Evolutionary conservation across 306 rosid genomes (phyloP), one percentile per base, ranked within the genome.

Genomic region (Castanea sativa): DNA sequence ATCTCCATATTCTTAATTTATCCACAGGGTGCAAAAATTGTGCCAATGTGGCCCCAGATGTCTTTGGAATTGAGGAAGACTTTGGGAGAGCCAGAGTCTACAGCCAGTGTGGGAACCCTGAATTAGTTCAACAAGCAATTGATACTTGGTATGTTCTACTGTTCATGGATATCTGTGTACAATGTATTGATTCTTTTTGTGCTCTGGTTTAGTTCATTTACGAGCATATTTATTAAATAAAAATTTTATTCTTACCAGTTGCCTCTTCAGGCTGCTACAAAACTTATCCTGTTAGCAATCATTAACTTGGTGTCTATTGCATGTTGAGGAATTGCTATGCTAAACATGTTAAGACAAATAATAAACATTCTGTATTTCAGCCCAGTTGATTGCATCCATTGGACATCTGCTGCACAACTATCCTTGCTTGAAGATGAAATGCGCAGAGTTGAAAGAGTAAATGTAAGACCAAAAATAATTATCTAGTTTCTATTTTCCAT

Each of bases 331-430:
- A 61, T 27, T 76, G 52, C 67, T 32, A 23, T 56, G 43, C 45
- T 75, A 49, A 14, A 45, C 33, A 67, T 52, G 35, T 73, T 51
- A 61, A 4, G 43, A 59, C 60, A 57, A 72, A 51, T 64, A 12
- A 73, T 55, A 78, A 41, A 71, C 67, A 74, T 30, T 75, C 23
- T 79, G 75, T 55, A 19, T 85, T 81, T 76, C 92, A 95, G 99
- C 87, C 99, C 99, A 73, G 98, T 95, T 71, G 98, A 95, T 71
- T 95, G 99, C 90, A 95, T 95, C 85, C 98, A 95, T 76, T 95
- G 99, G 99, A 93, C 98, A 84, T 93, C 99, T 76, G 97, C 99
- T 67, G 92, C 98, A 32, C 97, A 95, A 69, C 77, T 95, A 71
- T 95, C 98, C 21, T 84, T 95, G 88, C 97, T 95, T 11, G 99